phyloP scores from a whole-genome alignment of 2,329 filamentous ascomycete species.

The Botrytis tulipae region DNA sequence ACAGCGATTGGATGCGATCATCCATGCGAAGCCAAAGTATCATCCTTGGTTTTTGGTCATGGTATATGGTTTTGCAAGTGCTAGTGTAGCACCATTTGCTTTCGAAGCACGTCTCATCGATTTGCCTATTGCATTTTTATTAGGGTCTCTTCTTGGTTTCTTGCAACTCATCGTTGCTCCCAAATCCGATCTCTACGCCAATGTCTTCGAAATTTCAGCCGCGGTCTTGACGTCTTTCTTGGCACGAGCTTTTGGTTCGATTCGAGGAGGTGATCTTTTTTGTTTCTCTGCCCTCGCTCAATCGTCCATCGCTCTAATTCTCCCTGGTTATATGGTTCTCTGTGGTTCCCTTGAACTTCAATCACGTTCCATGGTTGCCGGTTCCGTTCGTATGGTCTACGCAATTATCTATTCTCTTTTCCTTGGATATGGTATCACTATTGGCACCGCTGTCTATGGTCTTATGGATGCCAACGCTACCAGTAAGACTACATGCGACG shows the following conservation, averaged over 20 bases:
- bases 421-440: conserved; percentile 56
- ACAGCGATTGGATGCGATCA: conserved; percentile 56
- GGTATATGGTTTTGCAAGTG: conserved; percentile 71
- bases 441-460: conserved; percentile 56
- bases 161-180: conserved; percentile 70
- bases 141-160: conserved; percentile 68
- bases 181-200: conserved; percentile 64
- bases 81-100: conserved; percentile 70
- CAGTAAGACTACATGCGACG: conserved; percentile 46
- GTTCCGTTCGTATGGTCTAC: conserved; percentile 58
- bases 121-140: conserved; percentile 66
- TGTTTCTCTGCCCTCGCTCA: conserved; percentile 66
- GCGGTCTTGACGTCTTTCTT: conserved; percentile 61
- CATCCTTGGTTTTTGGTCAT: conserved; percentile 54
- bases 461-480: conserved; percentile 49
- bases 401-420: conserved; percentile 58
- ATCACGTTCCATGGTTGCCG: conserved; percentile 53
- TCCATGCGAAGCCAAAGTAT: conserved; percentile 48
- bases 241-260: conserved; percentile 61
- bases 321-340: conserved; percentile 63
- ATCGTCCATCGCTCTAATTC: conserved; percentile 62
- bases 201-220: conserved; percentile 63
- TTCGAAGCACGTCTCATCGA: conserved; percentile 71
- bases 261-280: conserved; percentile 49
- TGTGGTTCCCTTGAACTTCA: conserved; percentile 56